These are phyloP conservation scores for Paramecium octaurelia DNA, from an alignment of 73 alveolate species.

Conservation along the genomic window DNA sequence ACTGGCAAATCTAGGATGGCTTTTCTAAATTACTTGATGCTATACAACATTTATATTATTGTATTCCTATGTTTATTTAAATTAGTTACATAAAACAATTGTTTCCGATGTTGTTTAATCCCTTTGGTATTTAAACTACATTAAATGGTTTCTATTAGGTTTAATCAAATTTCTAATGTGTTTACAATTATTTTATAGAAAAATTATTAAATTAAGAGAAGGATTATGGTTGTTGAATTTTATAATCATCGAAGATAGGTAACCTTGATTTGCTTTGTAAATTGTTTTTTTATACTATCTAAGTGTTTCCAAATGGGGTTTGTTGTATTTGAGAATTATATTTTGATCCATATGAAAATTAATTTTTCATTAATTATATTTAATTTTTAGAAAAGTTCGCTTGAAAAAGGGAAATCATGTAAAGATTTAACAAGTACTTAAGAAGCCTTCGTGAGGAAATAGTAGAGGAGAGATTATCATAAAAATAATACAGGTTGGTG, in stretches of 20 bases:
- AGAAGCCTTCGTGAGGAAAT: neutral
- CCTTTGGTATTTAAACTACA: neutral
- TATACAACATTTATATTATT: neutral
- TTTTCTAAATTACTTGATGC: neutral
- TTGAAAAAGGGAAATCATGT: neutral
- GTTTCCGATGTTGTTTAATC: slow-evolving; percentile 4
- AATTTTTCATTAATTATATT: neutral
- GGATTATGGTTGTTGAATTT: neutral
- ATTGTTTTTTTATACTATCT: neutral
- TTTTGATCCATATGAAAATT: neutral
- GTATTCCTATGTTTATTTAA: neutral
- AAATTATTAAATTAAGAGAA: neutral
- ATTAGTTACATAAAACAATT: slow-evolving; percentile 7
- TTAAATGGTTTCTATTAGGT: neutral
- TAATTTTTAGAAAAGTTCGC: neutral
- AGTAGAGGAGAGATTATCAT: neutral
- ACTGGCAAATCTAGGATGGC: neutral
- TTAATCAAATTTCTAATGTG: neutral
- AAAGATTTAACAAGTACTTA: neutral
- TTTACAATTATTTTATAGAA: neutral
- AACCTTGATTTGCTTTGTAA: neutral
- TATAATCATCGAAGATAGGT: neutral
- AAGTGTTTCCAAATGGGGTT: neutral
- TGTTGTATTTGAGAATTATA: neutral
- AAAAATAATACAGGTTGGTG: neutral